Conservation (phyloP, 2,329 filamentous ascomycete species). For the Knufia fluminis region DNA sequence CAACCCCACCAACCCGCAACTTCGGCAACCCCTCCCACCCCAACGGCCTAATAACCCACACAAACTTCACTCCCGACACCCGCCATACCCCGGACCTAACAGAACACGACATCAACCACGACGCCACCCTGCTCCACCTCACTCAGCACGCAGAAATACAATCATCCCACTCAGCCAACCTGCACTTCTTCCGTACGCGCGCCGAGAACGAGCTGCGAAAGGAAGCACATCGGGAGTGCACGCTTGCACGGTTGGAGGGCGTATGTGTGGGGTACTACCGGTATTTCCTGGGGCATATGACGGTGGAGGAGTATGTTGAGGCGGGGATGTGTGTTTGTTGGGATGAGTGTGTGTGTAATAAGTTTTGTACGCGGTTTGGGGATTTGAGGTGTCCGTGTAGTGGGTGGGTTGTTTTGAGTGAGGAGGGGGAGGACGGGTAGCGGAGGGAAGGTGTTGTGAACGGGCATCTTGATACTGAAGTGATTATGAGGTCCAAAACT, state of each 20-base stretch:
- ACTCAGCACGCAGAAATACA: not conserved
- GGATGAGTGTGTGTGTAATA: conserved; percentile 18
- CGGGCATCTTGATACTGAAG: too few species aligned
- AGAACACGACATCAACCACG: not conserved
- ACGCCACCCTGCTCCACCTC: not conserved
- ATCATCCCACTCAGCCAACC: too few species aligned
- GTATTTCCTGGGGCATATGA: conserved; percentile 21
- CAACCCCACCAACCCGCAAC: not conserved
- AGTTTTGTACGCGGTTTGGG: conserved; percentile 20
- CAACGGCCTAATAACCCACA: not conserved
- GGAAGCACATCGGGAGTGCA: conserved; percentile 12
- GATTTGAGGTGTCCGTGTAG: conserved; percentile 22
- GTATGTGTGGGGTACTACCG: conserved; percentile 18
- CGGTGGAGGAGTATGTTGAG: conserved; percentile 18
- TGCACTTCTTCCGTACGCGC: not conserved
- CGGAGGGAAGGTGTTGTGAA: too few species aligned
- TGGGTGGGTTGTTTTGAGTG: conserved; percentile 10
- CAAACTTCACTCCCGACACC: not conserved
- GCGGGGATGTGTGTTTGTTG: conserved; percentile 21
- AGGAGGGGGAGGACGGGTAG: not conserved
- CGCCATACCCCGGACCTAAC: not conserved
- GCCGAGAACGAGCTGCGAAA: not conserved
- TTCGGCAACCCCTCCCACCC: not conserved
- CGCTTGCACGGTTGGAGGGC: conserved; percentile 18
- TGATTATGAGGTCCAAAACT: too few species aligned